Percentiles rank a stretch among this genome's conserved stretches.
Evolutionary conservation across 2,329 filamentous ascomycete species (phyloP).

Genomic region (Endocalyx cinctus): DNA sequence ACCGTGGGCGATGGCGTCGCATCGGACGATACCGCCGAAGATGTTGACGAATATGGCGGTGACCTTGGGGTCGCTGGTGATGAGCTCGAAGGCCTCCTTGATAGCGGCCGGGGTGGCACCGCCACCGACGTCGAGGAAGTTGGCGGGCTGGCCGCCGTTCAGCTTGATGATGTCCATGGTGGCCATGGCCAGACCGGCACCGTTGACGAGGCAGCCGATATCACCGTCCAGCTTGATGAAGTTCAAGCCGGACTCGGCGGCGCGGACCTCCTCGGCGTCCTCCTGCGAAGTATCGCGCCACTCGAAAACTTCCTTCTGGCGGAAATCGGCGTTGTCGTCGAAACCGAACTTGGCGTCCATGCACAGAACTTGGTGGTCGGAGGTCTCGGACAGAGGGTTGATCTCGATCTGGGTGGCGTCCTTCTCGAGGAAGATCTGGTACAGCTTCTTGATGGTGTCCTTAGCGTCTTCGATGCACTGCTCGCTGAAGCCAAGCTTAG

Average conservation of each 20-base stretch:
- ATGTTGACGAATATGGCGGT: slow-evolving; percentile 99
- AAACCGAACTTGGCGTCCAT: slow-evolving; percentile 99
- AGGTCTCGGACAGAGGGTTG: slow-evolving; percentile 97
- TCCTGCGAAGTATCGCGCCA: slow-evolving; percentile 95
- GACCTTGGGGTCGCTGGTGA: slow-evolving; percentile 97
- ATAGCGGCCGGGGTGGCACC: slow-evolving; percentile 96
- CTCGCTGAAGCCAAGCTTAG: slow-evolving; percentile 92
- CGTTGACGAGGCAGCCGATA: slow-evolving; percentile 98
- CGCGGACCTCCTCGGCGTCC: slow-evolving; percentile 95
- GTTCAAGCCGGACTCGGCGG: slow-evolving; percentile 90
- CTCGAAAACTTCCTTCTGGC: slow-evolving; percentile 91
- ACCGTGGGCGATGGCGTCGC: slow-evolving; percentile 94
- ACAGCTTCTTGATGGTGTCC: slow-evolving; percentile 96
- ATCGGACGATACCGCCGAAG: slow-evolving; percentile 97
- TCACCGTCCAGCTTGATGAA: slow-evolving; percentile 99
- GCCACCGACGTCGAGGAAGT: slow-evolving; percentile 98
- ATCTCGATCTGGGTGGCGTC: slow-evolving; percentile 99
- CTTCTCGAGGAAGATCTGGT: slow-evolving; percentile 97
- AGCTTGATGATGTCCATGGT: slow-evolving; percentile 99
- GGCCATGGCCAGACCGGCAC: slow-evolving; percentile 97
- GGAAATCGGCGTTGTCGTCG: slow-evolving; percentile 98
- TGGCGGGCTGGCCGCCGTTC: slow-evolving; percentile 91
- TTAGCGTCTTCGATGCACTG: slow-evolving; percentile 95
- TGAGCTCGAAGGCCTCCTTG: slow-evolving; percentile 95
- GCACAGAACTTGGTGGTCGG: slow-evolving; percentile 94